These are phyloP conservation scores for Gaertneriomyces sp. DNA, from an alignment of 192 early-diverging fungal genomes.

Conservation along the genomic window DNA sequence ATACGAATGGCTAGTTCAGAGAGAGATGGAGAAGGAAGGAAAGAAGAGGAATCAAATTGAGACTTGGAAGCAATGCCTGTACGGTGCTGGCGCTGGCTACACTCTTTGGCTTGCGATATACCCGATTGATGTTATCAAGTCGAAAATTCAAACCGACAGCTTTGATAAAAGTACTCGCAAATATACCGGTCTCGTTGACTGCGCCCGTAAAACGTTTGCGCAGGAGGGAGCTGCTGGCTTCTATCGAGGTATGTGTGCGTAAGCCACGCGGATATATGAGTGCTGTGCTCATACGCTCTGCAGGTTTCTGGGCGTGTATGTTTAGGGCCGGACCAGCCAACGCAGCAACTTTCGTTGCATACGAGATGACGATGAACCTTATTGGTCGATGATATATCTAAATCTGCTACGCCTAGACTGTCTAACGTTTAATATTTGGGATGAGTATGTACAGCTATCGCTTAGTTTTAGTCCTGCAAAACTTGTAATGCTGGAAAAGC, in stretches of 20 bases:
- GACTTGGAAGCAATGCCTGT: slow-evolving; percentile 71
- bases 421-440: no score
- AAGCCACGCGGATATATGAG: slow-evolving; percentile 8
- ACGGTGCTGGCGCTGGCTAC: slow-evolving; percentile 82
- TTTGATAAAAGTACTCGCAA: slow-evolving; percentile 61
- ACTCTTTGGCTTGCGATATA: slow-evolving; percentile 82
- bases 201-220: slow-evolving; percentile 70
- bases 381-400: slow-evolving; percentile 28
- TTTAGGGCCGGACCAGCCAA: slow-evolving; percentile 92
- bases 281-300: background rate
- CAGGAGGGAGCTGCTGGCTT: slow-evolving; percentile 81
- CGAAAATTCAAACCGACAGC: slow-evolving; percentile 89
- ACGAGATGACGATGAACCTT: slow-evolving; percentile 67
- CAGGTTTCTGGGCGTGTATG: slow-evolving; percentile 67
- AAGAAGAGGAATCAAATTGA: slow-evolving; percentile 69
- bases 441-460: background rate
- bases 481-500: slow-evolving; percentile 56
- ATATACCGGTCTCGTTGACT: slow-evolving; percentile 76
- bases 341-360: slow-evolving; percentile 89
- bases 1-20: slow-evolving; percentile 87
- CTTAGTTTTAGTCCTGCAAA: slow-evolving; percentile 36
- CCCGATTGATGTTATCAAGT: slow-evolving; percentile 92
- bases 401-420: no score
- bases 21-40: slow-evolving; percentile 54
- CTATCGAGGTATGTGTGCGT: slow-evolving; percentile 56